These are phyloP conservation scores for Daldinia bambusicola DNA, from an alignment of 495 filamentous ascomycete genomes.

Conservation along the genomic window DNA sequence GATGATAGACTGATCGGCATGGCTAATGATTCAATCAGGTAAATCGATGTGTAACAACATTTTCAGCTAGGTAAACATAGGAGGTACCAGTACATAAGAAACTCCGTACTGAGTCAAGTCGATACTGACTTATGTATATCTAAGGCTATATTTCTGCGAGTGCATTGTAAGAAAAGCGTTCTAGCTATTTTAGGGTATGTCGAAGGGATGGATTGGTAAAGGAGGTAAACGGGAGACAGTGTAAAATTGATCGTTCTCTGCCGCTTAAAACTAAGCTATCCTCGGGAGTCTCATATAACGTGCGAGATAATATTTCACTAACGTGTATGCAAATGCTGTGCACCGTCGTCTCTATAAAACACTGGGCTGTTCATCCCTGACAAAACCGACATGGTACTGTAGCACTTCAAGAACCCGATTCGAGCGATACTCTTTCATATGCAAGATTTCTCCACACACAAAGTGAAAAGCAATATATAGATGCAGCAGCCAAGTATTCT, in stretches of 20 bases:
- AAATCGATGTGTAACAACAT: neutral
- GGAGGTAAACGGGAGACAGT: neutral
- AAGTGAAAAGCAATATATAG: slow-evolving; percentile 1
- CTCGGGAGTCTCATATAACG: too few species aligned
- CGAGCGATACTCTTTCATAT: neutral
- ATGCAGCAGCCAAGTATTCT: neutral
- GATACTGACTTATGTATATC: neutral
- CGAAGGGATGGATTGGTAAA: neutral
- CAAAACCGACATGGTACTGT: neutral
- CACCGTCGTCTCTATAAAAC: neutral
- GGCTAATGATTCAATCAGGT: neutral
- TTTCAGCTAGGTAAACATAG: neutral
- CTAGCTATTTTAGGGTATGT: too few species aligned
- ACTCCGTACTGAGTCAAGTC: slow-evolving; percentile 32
- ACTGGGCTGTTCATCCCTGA: neutral
- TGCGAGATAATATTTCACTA: too few species aligned
- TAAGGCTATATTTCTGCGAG: too few species aligned
- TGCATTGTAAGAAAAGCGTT: too few species aligned
- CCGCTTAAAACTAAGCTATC: neutral
- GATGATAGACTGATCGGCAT: slow-evolving; percentile 1
- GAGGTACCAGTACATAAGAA: slow-evolving; percentile 9
- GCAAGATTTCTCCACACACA: neutral
- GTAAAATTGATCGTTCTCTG: neutral
- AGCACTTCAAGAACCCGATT: neutral
- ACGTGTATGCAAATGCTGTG: neutral